Conservation (phyloP, 2,329 filamentous ascomycete species). For the Rhynchosporium agropyri region DNA sequence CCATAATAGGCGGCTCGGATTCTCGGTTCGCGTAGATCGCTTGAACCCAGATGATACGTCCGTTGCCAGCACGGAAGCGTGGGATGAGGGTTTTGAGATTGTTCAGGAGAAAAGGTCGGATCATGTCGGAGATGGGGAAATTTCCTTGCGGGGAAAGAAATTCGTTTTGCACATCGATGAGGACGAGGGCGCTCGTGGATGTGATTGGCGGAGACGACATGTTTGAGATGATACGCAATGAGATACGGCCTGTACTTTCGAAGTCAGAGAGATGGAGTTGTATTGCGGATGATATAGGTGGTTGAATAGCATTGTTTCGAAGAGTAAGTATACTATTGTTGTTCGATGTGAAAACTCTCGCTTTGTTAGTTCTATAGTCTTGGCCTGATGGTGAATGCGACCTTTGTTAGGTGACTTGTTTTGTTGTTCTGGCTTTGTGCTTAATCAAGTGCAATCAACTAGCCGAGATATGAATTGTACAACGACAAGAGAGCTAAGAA, state of each 20-base stretch:
- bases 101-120: background rate
- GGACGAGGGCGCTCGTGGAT: slow-evolving; percentile 17
- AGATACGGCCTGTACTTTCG: too few relatives aligned
- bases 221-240: background rate
- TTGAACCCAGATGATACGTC: slow-evolving; percentile 19
- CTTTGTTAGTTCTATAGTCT: background rate
- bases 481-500: background rate
- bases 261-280: background rate
- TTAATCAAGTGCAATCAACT: background rate
- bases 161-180: slow-evolving; percentile 23
- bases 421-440: background rate
- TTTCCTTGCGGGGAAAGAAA: slow-evolving; percentile 16
- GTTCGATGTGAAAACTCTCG: background rate
- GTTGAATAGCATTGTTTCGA: background rate
- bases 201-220: background rate
- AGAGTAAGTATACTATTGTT: background rate
- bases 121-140: slow-evolving; percentile 18
- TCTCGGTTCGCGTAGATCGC: slow-evolving; percentile 18
- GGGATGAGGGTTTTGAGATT: slow-evolving; percentile 18
- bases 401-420: background rate
- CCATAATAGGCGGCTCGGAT: slow-evolving; percentile 15
- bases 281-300: background rate
- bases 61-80: slow-evolving; percentile 10
- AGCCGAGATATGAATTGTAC: background rate
- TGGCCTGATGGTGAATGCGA: background rate